Conservation (phyloP, 179 eudicot genomes). For the Gypsophila paniculata region DNA sequence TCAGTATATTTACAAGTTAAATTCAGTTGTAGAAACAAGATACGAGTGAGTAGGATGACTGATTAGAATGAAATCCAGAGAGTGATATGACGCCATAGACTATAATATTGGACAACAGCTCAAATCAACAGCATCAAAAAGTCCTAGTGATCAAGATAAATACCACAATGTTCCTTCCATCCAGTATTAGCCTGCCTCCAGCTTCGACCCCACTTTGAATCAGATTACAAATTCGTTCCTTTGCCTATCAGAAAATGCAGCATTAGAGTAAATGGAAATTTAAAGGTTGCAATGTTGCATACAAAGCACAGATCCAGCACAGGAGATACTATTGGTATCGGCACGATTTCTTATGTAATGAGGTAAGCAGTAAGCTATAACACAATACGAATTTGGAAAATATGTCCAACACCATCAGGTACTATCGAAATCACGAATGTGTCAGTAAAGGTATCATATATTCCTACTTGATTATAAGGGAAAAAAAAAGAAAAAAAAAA, state of each 20-base stretch:
- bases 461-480: not conserved
- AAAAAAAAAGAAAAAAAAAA: not conserved
- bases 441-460: not conserved
- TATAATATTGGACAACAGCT: conserved; percentile 1
- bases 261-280: not conserved
- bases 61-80: not conserved
- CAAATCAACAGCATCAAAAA: not conserved
- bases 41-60: not conserved
- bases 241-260: conserved; percentile 51
- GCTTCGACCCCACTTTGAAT: conserved; percentile 80
- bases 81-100: not conserved
- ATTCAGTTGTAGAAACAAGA: not conserved
- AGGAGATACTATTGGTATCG: not conserved
- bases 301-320: conserved; percentile 4
- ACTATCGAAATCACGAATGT: not conserved
- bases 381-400: not conserved
- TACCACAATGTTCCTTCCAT: conserved; percentile 75
- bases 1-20: not conserved
- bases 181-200: conserved; percentile 80
- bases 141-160: conserved; percentile 4
- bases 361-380: not conserved
- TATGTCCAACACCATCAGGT: not conserved
- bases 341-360: too few species aligned
- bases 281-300: not conserved
- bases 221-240: conserved; percentile 69